Conservation (phyloP, 2,329 filamentous ascomycete genomes). For the Teratosphaeria viscida region DNA sequence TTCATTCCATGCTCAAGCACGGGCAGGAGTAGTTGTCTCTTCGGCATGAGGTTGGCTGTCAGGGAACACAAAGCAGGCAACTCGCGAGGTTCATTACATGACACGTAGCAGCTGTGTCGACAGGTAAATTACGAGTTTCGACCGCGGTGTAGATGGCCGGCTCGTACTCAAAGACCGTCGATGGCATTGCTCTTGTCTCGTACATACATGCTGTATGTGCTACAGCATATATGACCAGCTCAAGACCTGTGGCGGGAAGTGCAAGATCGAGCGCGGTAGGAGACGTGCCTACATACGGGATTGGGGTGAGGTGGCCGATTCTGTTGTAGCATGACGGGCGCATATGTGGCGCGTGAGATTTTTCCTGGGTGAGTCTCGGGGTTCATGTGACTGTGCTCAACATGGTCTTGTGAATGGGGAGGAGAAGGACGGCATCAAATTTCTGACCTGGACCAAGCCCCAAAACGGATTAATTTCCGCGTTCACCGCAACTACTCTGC, state of each 20-base stretch:
- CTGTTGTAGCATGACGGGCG: background rate
- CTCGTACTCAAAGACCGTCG: conserved; percentile 25
- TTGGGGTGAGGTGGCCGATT: background rate
- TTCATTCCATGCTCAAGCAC: background rate
- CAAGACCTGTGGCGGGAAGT: conserved; percentile 17
- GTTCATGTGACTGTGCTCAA: too few species aligned
- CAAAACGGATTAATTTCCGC: background rate
- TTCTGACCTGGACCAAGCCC: background rate
- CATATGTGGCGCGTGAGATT: background rate
- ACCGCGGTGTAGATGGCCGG: conserved; percentile 9
- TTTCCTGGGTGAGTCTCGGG: background rate
- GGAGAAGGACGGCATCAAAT: background rate
- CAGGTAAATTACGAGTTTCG: conserved; percentile 21
- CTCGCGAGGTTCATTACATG: background rate
- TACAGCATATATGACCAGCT: conserved; percentile 15
- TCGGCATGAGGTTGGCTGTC: background rate
- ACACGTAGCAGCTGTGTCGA: conserved; percentile 11
- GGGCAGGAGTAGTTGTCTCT: background rate
- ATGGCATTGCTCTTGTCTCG: conserved; percentile 18
- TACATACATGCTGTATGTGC: conserved; percentile 2
- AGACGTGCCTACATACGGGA: conserved; percentile 9
- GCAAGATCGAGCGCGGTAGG: conserved; percentile 23
- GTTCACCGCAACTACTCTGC: background rate
- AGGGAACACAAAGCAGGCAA: background rate
- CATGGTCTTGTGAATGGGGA: background rate